Conservation (phyloP, 805 yeast genomes). For the Starmerella lactis-condensi region DNA sequence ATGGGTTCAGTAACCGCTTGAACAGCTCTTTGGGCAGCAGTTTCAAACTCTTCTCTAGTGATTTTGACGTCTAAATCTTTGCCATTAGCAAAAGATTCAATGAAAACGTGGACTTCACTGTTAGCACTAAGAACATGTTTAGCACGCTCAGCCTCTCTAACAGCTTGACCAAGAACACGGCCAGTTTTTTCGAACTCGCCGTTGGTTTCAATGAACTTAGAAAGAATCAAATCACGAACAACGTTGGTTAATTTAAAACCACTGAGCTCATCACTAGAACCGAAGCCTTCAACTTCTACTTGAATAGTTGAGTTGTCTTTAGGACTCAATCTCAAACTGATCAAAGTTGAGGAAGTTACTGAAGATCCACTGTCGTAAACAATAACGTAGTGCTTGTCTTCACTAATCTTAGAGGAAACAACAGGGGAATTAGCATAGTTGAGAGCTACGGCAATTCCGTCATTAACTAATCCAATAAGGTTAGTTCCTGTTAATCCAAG, state of each 20-base stretch:
- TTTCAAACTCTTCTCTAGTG: constrained; percentile 72
- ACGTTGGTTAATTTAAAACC: constrained; percentile 57
- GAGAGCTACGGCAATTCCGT: constrained; percentile 80
- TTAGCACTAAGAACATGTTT: constrained; percentile 79
- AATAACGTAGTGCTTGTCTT: constrained; percentile 39
- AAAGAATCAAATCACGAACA: constrained; percentile 41
- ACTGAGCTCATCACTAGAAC: constrained; percentile 48
- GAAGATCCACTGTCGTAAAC: constrained; percentile 90
- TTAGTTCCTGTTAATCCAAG: constrained; percentile 49
- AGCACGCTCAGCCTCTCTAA: constrained; percentile 75
- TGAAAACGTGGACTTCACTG: constrained; percentile 50
- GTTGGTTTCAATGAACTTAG: constrained; percentile 31
- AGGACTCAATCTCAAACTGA: constrained; percentile 18
- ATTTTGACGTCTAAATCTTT: constrained; percentile 49
- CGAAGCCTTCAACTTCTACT: constrained; percentile 54
- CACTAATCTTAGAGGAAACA: constrained; percentile 22
- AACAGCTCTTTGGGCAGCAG: constrained; percentile 22
- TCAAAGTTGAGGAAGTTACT: constrained; percentile 70
- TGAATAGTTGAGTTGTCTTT: constrained; percentile 16
- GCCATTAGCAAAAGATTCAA: constrained; percentile 60
- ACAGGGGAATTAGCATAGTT: constrained; percentile 48
- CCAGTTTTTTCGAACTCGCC: constrained; percentile 27
- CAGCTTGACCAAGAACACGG: constrained; percentile 46
- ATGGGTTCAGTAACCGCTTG: constrained; percentile 37
- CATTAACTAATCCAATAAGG: constrained; percentile 57